Evolutionary conservation across 148 eudicot species (phyloP), one percentile per base, ranked within the genome.

Genomic region (Vaccinium vitisidaea): DNA sequence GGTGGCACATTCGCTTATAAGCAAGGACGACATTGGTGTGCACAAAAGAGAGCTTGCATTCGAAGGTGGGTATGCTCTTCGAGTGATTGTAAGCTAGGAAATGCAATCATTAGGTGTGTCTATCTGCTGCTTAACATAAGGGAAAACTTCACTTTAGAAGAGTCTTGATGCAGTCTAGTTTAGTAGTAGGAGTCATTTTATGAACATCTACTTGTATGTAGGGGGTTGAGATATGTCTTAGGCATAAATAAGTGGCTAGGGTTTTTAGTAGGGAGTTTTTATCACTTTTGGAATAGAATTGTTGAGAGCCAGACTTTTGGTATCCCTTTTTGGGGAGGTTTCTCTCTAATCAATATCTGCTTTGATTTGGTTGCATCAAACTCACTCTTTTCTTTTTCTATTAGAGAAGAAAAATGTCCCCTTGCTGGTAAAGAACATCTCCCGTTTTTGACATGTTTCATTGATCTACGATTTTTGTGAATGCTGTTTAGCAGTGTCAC

Each of bases 401-500:
- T 19, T 25, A 61, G 55, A 63, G 3, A 19, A 9, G 2, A 19
- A n/a, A 23, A 73, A 36, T 73, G 49, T 73, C 49, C 77, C 76
- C 46, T 83, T 19, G 39, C 50, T 69, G 43, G 15, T 75, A 55
- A 56, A 56, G 19, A 15, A 25, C 3, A 11, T 43, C 8, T 21
- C 53, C 11, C 32, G 63, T 36, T 36, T 36, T n/a, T 56, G 48
- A 43, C 71, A 75, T 14, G 32, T 58, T 73, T 14, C 1, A 49
- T 52, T 67, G 73, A 14, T 30, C 53, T 80, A 75, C 32, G 12
- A 21, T 81, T 63, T 59, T 59, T 49, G 43, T 73, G 18, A 52
- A 70, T 88, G n/a, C 61, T 78, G 83, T 36, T 19, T 81, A 81
- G 71, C 91, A 92, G 93, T 84, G 93, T 97, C 73, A 92, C 98